Conservation (phyloP, 1,284 basidiomycete species). For the Irpex lacteus region DNA sequence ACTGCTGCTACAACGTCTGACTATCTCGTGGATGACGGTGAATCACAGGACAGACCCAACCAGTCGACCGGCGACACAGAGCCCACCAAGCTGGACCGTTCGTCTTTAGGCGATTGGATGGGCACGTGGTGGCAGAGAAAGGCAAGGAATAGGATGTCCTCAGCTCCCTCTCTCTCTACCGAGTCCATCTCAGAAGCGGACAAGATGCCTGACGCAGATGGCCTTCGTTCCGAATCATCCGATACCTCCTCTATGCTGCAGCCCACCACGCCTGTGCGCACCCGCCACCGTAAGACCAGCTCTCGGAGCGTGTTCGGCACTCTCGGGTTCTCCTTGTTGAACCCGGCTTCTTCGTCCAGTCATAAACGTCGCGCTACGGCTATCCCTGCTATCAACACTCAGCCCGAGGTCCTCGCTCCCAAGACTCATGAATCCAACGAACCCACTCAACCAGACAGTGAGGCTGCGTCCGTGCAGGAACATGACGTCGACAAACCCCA, state of each 20-base stretch:
- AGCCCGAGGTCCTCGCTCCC: background rate
- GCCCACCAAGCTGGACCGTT: slow-evolving; percentile 22
- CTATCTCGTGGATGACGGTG: background rate
- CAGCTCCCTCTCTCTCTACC: slow-evolving; percentile 13
- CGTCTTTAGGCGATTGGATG: slow-evolving; percentile 56
- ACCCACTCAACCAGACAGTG: background rate
- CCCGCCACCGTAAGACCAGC: slow-evolving; percentile 16
- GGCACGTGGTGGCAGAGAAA: slow-evolving; percentile 58
- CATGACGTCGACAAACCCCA: background rate
- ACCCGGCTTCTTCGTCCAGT: slow-evolving; percentile 34
- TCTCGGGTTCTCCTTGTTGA: slow-evolving; percentile 64
- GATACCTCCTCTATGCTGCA: background rate
- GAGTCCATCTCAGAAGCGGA: slow-evolving; percentile 17
- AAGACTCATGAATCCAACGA: background rate
- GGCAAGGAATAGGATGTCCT: slow-evolving; percentile 24
- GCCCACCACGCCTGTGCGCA: background rate
- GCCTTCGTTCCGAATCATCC: background rate
- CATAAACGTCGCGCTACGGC: slow-evolving; percentile 29
- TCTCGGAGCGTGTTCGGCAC: slow-evolving; percentile 68
- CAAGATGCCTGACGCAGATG: slow-evolving; percentile 2
- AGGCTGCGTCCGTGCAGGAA: slow-evolving; percentile 7
- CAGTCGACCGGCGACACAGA: background rate
- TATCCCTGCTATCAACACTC: background rate
- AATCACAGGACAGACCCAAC: background rate
- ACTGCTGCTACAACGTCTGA: background rate